Evolutionary conservation across 768 basidiomycete species (phyloP), one percentile per base, ranked within the genome.

Genomic region (Leccinum ochraceum): DNA sequence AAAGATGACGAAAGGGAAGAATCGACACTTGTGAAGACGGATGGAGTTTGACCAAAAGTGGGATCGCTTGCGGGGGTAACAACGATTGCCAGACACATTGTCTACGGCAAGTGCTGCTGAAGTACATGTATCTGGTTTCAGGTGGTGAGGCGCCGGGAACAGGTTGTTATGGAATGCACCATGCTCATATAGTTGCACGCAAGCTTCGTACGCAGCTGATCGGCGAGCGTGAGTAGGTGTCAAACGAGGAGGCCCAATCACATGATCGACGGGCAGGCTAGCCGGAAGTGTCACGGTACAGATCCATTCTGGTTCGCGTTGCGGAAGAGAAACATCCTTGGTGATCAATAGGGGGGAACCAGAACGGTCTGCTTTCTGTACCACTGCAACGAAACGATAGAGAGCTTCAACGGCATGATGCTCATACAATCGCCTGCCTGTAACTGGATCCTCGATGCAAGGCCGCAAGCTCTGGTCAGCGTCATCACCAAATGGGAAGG

Each of bases 1-100:
- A 11, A 71, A 70, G 54, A 78, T 69, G 44, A 92, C 74, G 34
- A 89, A 71, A 8, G 78, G 68, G 55, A 69, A 58, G 58, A 69
- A 26, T 65, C 62, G 34, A 62, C 55, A 39, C 30, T 62, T n/a
- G 61, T 66, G 17, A 68, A 61, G 60, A 56, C 67, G 69, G 65
- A 54, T 66, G 59, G 77, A 70, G 64, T 83, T 82, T 13, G 63
- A 62, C 92, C 92, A 93, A 68, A 94, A 90, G 42, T 78, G 73
- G n/a, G 91, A 84, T 51, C 69, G 72, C 71, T 83, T 88, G 61
- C 82, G 80, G 13, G 75, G 71, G 74, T 92, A 90, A 54, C 77
- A 74, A 42, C 81, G 79, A 13, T 82, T 81, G 10, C 85, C 85
- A 46, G 74, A 65, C 4, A 63, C 56, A 58, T 75, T 76, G 36